phyloP scores from a whole-genome alignment of 495 filamentous ascomycete genomes.

The Cetradonia linearis region DNA sequence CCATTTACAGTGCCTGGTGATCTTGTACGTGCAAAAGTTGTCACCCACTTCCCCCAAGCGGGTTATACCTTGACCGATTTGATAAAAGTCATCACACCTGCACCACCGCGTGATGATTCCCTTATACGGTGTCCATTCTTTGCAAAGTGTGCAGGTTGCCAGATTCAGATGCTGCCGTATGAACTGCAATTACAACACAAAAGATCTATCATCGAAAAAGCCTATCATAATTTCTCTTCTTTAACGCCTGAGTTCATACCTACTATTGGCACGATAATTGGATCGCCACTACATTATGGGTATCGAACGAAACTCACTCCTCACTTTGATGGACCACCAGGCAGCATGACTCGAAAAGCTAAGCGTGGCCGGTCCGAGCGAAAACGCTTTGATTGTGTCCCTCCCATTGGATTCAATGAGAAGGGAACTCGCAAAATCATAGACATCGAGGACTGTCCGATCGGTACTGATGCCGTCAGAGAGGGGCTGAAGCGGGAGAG shows the following conservation, averaged over 20 bases:
- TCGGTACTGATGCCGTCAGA: constrained; percentile 77
- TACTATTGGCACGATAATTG: constrained; percentile 69
- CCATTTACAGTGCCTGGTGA: constrained; percentile 86
- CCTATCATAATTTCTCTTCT: constrained; percentile 81
- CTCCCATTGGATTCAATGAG: constrained; percentile 81
- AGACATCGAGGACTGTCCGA: constrained; percentile 96
- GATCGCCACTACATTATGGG: constrained; percentile 77
- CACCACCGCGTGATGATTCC: constrained; percentile 64
- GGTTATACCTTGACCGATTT: constrained; percentile 70
- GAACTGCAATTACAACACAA: constrained; percentile 76
- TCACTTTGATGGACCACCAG: constrained; percentile 70
- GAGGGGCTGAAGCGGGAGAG: constrained; percentile 66
- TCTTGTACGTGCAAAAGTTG: constrained; percentile 65
- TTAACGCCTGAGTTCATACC: constrained; percentile 68
- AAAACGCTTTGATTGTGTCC: constrained; percentile 43
- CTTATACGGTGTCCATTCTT: constrained; percentile 79
- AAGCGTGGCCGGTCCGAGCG: constrained; percentile 26
- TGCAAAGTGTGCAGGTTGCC: constrained; percentile 76
- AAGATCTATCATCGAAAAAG: constrained; percentile 76
- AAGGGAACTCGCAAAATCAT: constrained; percentile 64
- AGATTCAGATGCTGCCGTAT: constrained; percentile 96
- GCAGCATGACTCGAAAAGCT: constrained; percentile 34
- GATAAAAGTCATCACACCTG: constrained; percentile 61
- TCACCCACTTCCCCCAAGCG: constrained; percentile 50
- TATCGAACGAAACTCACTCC: constrained; percentile 96